Evolutionary conservation across 2,329 filamentous ascomycete species (phyloP).

Genomic region (Xylariaceae sp.): DNA sequence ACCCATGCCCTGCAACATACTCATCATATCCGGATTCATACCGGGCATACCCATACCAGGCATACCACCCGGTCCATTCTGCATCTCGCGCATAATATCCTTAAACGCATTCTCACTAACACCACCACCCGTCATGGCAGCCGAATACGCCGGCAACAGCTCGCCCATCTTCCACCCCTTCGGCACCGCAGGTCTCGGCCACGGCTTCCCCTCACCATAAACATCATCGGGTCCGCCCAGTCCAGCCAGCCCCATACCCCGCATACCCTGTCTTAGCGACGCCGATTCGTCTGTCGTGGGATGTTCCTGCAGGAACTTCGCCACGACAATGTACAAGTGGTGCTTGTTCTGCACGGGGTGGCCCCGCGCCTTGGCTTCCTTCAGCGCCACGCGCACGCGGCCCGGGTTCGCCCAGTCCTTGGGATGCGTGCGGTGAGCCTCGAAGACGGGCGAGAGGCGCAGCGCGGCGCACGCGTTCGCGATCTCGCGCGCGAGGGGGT

Average conservation of each 20-base stretch:
- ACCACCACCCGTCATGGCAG: conserved; percentile 86
- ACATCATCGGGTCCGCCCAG: conserved; percentile 63
- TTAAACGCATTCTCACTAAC: conserved; percentile 92
- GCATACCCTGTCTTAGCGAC: conserved; percentile 51
- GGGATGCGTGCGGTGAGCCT: conserved; percentile 87
- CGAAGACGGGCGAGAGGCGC: conserved; percentile 69
- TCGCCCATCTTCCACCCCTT: conserved; percentile 86
- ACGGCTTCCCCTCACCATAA: conserved; percentile 60
- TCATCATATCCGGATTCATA: conserved; percentile 30
- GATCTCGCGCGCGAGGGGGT: conserved; percentile 85
- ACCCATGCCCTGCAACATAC: conserved; percentile 23
- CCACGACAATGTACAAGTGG: conserved; percentile 78
- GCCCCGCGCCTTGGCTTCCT: conserved; percentile 32
- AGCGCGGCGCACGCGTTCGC: conserved; percentile 75
- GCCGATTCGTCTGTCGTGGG: conserved; percentile 66
- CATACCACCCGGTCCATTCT: conserved; percentile 36
- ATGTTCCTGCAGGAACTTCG: conserved; percentile 68
- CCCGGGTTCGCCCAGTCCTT: conserved; percentile 98
- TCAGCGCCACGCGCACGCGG: conserved; percentile 75
- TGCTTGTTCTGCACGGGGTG: conserved; percentile 67
- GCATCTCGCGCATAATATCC: conserved; percentile 96
- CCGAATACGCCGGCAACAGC: conserved; percentile 79
- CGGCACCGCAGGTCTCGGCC: conserved; percentile 69
- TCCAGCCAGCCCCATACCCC: conserved; percentile 40
- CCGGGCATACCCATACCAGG: conserved; percentile 26